These are phyloP conservation scores for Ilex asprella DNA, from an alignment of 257 asterid genomes.

Conservation along the genomic window DNA sequence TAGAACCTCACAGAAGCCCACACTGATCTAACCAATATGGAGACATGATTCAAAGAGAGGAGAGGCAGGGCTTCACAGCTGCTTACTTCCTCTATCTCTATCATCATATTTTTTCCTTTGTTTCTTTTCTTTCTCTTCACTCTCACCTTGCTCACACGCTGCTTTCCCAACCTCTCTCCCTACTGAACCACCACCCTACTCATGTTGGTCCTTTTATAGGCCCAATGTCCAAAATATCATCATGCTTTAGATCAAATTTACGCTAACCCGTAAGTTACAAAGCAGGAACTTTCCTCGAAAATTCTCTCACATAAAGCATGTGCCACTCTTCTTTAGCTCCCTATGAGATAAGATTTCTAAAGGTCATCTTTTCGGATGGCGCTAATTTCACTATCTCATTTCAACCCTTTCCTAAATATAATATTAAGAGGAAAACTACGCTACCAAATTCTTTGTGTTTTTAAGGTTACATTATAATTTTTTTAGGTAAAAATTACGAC, in stretches of 20 bases:
- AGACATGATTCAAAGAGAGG: conserved; percentile 31
- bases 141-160: background rate
- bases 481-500: too few species aligned
- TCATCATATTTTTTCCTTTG: background rate
- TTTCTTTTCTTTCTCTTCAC: background rate
- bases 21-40: conserved; percentile 24
- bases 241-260: background rate
- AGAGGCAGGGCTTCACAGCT: conserved; percentile 28
- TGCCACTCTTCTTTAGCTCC: too few species aligned
- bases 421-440: too few species aligned
- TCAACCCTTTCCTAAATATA: too few species aligned
- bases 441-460: too few species aligned
- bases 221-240: too few species aligned
- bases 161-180: too few species aligned
- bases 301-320: background rate
- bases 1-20: conserved; percentile 25
- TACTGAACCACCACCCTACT: too few species aligned
- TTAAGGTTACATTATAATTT: too few species aligned
- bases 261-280: background rate
- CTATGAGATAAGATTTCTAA: too few species aligned
- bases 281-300: background rate
- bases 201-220: background rate
- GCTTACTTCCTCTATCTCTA: conserved; percentile 16
- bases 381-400: too few species aligned
- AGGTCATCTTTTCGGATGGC: too few species aligned